A percentile compares a stretch with the other conserved stretches of the same genome.
These are phyloP conservation scores for Furcasterigmium furcatum DNA, from an alignment of 2,329 filamentous ascomycete genomes.

Conservation along the genomic window DNA sequence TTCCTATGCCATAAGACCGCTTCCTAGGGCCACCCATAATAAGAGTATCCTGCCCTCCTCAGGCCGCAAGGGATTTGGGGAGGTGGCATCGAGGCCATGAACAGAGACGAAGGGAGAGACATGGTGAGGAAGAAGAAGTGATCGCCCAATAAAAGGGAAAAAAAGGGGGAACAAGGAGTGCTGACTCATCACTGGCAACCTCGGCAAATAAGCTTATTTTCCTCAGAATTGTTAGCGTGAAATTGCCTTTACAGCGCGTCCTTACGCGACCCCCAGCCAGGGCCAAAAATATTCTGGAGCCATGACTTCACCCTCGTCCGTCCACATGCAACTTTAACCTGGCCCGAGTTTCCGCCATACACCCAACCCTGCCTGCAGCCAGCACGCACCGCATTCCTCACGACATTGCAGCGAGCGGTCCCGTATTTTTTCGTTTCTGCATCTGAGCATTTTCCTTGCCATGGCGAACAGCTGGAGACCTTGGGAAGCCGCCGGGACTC, in stretches of 20 bases:
- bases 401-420: not conserved
- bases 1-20: no score
- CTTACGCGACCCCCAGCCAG: not conserved
- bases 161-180: no score
- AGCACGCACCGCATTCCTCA: not conserved
- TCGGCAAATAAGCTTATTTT: not conserved
- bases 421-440: no score
- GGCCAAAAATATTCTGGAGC: slow-evolving; percentile 1
- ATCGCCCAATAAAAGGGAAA: no score
- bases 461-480: not conserved
- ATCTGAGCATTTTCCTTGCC: no score
- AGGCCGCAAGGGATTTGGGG: no score
- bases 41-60: no score
- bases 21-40: no score
- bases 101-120: no score
- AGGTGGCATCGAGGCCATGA: no score
- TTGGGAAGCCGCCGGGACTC: not conserved
- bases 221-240: not conserved
- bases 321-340: not conserved
- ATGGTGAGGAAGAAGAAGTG: no score
- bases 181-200: not conserved
- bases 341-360: not conserved
- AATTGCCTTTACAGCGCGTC: not conserved
- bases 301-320: not conserved
- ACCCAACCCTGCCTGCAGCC: not conserved